Evolutionary conservation across 768 basidiomycete species (phyloP).

Genomic region (Glaciozyma martinii): DNA sequence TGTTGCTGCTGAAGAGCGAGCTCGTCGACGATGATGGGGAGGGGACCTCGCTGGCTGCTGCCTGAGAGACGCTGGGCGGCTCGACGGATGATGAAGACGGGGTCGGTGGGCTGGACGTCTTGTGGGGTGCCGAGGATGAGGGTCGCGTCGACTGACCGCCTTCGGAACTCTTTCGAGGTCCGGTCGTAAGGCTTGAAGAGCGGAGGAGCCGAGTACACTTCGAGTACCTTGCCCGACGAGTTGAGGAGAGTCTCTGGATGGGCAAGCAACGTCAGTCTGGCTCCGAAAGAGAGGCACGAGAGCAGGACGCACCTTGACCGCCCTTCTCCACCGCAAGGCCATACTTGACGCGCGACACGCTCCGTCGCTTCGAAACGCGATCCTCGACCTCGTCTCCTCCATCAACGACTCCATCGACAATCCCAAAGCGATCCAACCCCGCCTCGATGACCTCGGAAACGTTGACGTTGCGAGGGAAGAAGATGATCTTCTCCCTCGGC

Average conservation of each 20-base stretch:
- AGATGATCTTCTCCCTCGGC: conserved; percentile 68
- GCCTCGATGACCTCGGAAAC: conserved; percentile 94
- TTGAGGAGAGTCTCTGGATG: conserved; percentile 54
- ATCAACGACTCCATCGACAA: conserved; percentile 92
- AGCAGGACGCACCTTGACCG: conserved; percentile 53
- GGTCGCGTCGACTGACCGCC: conserved; percentile 76
- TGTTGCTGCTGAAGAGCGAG: not conserved
- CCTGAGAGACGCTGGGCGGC: conserved; percentile 43
- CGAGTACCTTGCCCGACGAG: conserved; percentile 73
- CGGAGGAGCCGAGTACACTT: conserved; percentile 63
- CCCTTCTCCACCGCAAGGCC: conserved; percentile 52
- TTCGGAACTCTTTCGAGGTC: conserved; percentile 56
- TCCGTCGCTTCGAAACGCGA: conserved; percentile 70
- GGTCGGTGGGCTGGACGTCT: conserved; percentile 74
- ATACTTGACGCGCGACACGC: conserved; percentile 69
- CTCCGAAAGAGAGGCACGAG: not conserved
- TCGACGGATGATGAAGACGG: conserved; percentile 51
- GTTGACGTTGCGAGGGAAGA: conserved; percentile 87
- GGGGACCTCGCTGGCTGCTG: conserved; percentile 58
- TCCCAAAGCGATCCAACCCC: conserved; percentile 85
- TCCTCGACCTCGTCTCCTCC: conserved; percentile 98
- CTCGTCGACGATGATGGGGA: not conserved
- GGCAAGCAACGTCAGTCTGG: not conserved
- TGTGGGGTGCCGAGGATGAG: conserved; percentile 59
- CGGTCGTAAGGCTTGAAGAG: conserved; percentile 57